Evolutionary conservation across 805 yeast species (phyloP), one percentile per base, ranked within the genome.

Genomic region (Candida orba): DNA sequence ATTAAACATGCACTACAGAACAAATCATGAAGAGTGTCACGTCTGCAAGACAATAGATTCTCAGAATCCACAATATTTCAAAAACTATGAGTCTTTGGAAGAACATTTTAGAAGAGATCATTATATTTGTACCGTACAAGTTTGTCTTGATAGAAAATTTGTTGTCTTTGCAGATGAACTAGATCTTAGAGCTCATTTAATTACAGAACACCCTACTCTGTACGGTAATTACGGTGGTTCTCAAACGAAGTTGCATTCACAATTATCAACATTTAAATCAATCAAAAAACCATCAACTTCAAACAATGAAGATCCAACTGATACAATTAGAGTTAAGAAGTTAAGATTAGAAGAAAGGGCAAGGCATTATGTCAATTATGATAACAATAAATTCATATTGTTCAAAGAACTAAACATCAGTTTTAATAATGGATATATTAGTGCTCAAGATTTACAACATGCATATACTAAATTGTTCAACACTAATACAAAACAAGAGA

Each of bases 101-200:
- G 67, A 68, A 14, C 99, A 93, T 67, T 93, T 93, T 63, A 71
- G 68, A 52, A 61, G 58, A 4, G 78, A 73, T 35, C 99, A 93
- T 63, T 87, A 69, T 62, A 78, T 79, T 14, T 93, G 99, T 65
- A 71, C 74, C 29, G 83, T 84, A 17, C 85, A 77, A 39, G 56
- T 74, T 12, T 93, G 99, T 65, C 63, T 90, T 39, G 98, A 90
- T 44, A 80, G 84, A 62, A 85, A 86, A 59, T 91, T 93, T 65
- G 93, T 93, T 20, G 99, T 91, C 1, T 93, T 93, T 59, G 75
- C 81, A 20, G 91, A 88, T 49, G 93, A 85, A 42, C 63, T 89
- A 43, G 97, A 89, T 52, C 69, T 93, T 42, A 82, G 84, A 43
- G 90, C 95, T 2, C 99, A 93, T 63, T 81, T 88, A 79, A 64